Percentiles rank a stretch among this genome's conserved stretches.
Conservation (phyloP, 129 eudicot species). For the Pseudognaphalium luteoalbum region DNA sequence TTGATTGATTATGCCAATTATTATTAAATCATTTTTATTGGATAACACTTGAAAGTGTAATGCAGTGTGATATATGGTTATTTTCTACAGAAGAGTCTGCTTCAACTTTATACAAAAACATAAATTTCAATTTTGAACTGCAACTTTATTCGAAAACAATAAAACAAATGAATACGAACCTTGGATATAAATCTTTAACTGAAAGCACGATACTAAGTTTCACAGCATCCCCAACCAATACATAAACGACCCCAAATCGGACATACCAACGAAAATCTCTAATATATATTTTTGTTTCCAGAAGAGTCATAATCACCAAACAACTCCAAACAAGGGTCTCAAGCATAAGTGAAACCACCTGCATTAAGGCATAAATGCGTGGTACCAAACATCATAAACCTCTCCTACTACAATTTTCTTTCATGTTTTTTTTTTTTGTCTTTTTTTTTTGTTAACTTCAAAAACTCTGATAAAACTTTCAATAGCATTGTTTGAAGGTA, state of each 20-base stretch:
- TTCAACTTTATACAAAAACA: not conserved
- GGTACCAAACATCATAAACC: conserved; percentile 16
- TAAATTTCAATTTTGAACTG: conserved; percentile 11
- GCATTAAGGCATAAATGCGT: conserved; percentile 18
- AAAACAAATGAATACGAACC: conserved; percentile 45
- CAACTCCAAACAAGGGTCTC: conserved; percentile 82
- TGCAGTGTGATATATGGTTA: not conserved
- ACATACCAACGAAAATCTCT: conserved; percentile 81
- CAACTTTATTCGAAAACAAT: not conserved
- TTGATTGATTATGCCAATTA: no score
- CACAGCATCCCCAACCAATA: conserved; percentile 75
- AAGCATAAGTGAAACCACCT: conserved; percentile 61
- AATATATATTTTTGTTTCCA: conserved; percentile 79
- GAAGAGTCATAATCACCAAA: conserved; percentile 56
- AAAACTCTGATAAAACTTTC: not conserved
- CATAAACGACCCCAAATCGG: conserved; percentile 79
- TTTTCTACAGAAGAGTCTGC: no score
- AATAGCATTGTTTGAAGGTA: no score
- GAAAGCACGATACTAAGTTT: conserved; percentile 67
- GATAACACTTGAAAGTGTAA: not conserved
- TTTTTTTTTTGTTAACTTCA: no score
- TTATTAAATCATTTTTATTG: not conserved
- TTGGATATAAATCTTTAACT: conserved; percentile 46
- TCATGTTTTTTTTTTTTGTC: not conserved
- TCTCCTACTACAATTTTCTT: conserved; percentile 2